These are phyloP conservation scores for Micractinium sp. DNA, from an alignment of 139 green algal genomes.

Conservation along the genomic window DNA sequence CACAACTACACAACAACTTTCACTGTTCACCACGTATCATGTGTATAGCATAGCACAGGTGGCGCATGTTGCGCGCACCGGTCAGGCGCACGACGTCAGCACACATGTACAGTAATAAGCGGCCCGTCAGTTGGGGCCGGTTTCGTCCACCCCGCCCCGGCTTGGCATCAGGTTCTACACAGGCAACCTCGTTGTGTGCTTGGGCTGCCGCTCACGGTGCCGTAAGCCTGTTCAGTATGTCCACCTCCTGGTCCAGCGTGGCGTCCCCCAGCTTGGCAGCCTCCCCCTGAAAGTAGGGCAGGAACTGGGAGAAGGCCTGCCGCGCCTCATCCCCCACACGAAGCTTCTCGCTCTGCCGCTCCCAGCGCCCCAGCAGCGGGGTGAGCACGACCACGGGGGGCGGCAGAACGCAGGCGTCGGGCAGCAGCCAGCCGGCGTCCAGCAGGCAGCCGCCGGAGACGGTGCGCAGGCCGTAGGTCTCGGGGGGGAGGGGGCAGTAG, in stretches of 20 bases:
- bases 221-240: conserved; percentile 24
- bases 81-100: too few species aligned
- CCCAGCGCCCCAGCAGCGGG: conserved; percentile 40
- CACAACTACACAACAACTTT: too few species aligned
- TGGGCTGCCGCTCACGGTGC: not conserved
- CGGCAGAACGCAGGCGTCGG: conserved; percentile 42
- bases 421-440: conserved; percentile 17
- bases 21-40: too few species aligned
- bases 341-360: conserved; percentile 35
- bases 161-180: not conserved
- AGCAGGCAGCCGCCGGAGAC: conserved; percentile 13
- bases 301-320: conserved; percentile 32
- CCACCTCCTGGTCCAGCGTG: conserved; percentile 35
- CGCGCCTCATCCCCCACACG: not conserved
- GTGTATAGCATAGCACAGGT: too few species aligned
- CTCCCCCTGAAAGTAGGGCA: conserved; percentile 39
- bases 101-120: too few species aligned
- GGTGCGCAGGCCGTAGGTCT: not conserved
- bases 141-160: too few species aligned
- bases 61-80: too few species aligned
- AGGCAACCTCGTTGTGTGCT: not conserved
- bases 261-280: not conserved
- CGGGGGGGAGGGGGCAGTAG: conserved; percentile 27
- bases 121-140: too few species aligned
- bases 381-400: conserved; percentile 9